A percentile compares a stretch with the other conserved stretches of the same genome.
phyloP scores from a whole-genome alignment of 192 early-diverging fungal genomes.

The Pilaira anomala region DNA sequence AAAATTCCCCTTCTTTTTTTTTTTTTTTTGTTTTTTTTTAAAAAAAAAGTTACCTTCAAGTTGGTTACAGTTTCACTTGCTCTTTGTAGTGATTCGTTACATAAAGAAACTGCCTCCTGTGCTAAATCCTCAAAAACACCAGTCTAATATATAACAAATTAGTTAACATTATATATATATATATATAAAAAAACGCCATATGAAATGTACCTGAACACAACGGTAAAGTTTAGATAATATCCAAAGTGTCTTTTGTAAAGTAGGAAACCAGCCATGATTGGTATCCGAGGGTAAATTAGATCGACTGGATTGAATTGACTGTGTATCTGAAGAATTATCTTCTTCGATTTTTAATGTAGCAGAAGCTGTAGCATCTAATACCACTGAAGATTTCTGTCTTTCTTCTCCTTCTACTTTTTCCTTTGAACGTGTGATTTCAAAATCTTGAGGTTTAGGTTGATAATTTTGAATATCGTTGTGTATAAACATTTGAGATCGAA shows the following conservation, averaged over 20 bases:
- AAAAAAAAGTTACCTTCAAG: slow-evolving; percentile 44
- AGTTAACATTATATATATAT: neutral
- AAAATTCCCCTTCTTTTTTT: neutral
- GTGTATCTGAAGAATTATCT: slow-evolving; percentile 24
- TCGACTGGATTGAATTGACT: slow-evolving; percentile 12
- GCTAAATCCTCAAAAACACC: slow-evolving; percentile 84
- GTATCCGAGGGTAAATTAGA: neutral
- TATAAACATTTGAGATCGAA: slow-evolving; percentile 81
- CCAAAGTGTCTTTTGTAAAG: slow-evolving; percentile 77
- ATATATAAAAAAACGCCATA: neutral
- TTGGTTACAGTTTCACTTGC: slow-evolving; percentile 47
- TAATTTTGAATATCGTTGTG: slow-evolving; percentile 73
- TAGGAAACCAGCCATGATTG: slow-evolving; percentile 70
- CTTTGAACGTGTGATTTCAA: slow-evolving; percentile 44
- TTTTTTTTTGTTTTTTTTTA: neutral
- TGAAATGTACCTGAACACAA: slow-evolving; percentile 58
- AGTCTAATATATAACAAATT: slow-evolving; percentile 35
- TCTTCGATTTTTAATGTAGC: slow-evolving; percentile 25
- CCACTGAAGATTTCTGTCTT: slow-evolving; percentile 12
- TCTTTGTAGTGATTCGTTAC: slow-evolving; percentile 53
- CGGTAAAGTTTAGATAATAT: slow-evolving; percentile 77
- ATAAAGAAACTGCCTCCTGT: slow-evolving; percentile 77
- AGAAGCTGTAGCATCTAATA: slow-evolving; percentile 23
- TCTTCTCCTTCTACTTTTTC: neutral
- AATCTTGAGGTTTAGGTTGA: slow-evolving; percentile 66